Evolutionary conservation across 306 rosid genomes (phyloP), one percentile per base, ranked within the genome.

Genomic region (Rosa chinensis): DNA sequence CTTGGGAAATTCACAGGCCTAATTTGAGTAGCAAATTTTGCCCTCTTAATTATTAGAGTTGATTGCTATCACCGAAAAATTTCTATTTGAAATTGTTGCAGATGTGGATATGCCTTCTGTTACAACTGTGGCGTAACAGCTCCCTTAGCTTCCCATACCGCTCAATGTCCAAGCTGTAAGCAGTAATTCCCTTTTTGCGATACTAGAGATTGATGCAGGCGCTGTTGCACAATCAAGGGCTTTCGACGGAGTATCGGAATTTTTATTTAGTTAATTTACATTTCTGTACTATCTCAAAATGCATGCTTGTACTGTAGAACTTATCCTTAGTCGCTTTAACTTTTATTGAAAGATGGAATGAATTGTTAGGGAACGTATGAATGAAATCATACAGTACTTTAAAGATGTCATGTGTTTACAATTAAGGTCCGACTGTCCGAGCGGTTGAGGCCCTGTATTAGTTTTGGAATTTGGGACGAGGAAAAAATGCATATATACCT

Each of bases 91-190:
- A 23, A 3, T 61, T 11, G 67, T 25, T 68, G 52, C 72, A 68
- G 72, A 42, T 68, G 50, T 42, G 50, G 50, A 42, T 40, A 20
- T 68, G 14, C 28, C 7, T 68, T 68, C 17, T 42, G 72, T 42
- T 42, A 68, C 35, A 68, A 68, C 28, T 68, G 72, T 68, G 72
- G 72, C 6, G 67, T 61, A 25, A 23, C 32, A 58, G 64, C 64
- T 58, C 8, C 8, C 37, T 4, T 61, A 25, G 3, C 1, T 61
- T 10, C 40, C 5, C 67, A 61, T 61, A 4, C 40, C 67, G 0
- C 0, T 61, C 4, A 0, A 8, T 61, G 67, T 61, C 67, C 40
- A 12, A 61, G 67, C 18, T 61, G 40, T 25, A 25, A 11, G 3
- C 4, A 8, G 64, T 58, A 10, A 58, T 58, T n/a, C 64, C 23